Percentiles rank a stretch among this genome's conserved stretches.
Conservation (phyloP, 2,329 filamentous ascomycete species). For the Didymella sp. region DNA sequence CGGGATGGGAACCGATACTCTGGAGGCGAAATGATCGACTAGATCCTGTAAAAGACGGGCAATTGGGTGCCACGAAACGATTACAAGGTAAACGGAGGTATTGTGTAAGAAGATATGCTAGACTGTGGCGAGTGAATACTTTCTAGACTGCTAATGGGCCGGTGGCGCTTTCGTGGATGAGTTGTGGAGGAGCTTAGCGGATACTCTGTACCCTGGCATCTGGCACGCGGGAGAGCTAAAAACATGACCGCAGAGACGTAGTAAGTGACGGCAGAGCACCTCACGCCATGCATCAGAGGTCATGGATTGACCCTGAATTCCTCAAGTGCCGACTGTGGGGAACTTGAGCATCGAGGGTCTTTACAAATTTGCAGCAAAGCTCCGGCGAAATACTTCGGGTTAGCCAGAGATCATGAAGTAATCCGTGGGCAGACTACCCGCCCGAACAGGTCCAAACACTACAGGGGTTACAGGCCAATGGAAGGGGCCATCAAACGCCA, state of each 20-base stretch:
- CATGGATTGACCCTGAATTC: constrained; percentile 17
- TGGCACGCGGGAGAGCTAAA: constrained; percentile 11
- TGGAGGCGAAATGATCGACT: constrained; percentile 48
- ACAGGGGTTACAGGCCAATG: constrained; percentile 17
- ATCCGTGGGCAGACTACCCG: constrained; percentile 14
- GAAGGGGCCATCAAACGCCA: constrained; percentile 2
- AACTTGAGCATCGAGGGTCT: constrained; percentile 16
- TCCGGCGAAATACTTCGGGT: constrained; percentile 13
- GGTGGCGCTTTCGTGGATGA: constrained; percentile 41
- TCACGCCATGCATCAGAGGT: constrained; percentile 4
- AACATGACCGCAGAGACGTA: constrained; percentile 11
- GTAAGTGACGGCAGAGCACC: constrained; percentile 8
- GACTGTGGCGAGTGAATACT: constrained; percentile 47
- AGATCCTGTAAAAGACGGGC: constrained; percentile 14
- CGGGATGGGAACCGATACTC: constrained; percentile 40
- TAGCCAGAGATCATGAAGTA: constrained; percentile 23
- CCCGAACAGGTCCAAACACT: constrained; percentile 18
- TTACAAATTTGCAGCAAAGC: constrained; percentile 17
- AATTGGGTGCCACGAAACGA: constrained; percentile 24
- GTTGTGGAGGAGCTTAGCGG: constrained; percentile 43
- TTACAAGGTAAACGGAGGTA: constrained; percentile 28
- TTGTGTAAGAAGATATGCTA: constrained; percentile 33
- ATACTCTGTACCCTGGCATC: constrained; percentile 22
- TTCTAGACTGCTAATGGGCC: constrained; percentile 47
- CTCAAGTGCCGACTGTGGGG: constrained; percentile 18